phyloP scores from a whole-genome alignment of 345 rosid species.

The Lagerstroemia speciosa region DNA sequence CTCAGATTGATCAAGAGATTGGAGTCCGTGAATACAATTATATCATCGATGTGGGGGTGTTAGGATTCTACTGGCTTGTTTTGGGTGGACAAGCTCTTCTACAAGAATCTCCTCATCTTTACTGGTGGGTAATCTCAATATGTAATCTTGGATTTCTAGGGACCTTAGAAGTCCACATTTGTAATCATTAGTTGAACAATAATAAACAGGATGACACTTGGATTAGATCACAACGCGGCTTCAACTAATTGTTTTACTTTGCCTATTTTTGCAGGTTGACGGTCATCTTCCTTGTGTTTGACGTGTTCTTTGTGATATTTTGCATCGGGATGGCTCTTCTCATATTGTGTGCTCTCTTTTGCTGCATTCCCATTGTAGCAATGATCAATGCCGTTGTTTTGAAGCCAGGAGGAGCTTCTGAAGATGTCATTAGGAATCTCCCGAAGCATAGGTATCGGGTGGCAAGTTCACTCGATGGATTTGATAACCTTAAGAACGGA shows the following conservation, averaged over 20 bases:
- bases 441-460: conserved; percentile 31
- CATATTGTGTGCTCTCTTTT: conserved; percentile 43
- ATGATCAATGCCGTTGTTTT: conserved; percentile 47
- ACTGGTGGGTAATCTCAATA: conserved; percentile 26
- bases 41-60: conserved; percentile 39
- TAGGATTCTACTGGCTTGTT: conserved; percentile 45
- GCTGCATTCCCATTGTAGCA: conserved; percentile 53
- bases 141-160: background rate
- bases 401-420: conserved; percentile 35
- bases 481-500: conserved; percentile 15
- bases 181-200: background rate
- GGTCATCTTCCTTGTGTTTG: conserved; percentile 53
- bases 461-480: conserved; percentile 10
- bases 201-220: background rate
- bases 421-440: conserved; percentile 31
- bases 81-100: conserved; percentile 31
- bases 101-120: conserved; percentile 34
- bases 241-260: background rate
- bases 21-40: conserved; percentile 33
- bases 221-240: background rate
- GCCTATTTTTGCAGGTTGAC: conserved; percentile 44
- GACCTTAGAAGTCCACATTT: too few species aligned
- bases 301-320: conserved; percentile 58
- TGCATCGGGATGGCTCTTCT: conserved; percentile 51
- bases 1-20: conserved; percentile 28